Base-by-base conservation (phyloP, 2,329 filamentous ascomycete genomes). In the Calonectria pseudoturangicola region DNA sequence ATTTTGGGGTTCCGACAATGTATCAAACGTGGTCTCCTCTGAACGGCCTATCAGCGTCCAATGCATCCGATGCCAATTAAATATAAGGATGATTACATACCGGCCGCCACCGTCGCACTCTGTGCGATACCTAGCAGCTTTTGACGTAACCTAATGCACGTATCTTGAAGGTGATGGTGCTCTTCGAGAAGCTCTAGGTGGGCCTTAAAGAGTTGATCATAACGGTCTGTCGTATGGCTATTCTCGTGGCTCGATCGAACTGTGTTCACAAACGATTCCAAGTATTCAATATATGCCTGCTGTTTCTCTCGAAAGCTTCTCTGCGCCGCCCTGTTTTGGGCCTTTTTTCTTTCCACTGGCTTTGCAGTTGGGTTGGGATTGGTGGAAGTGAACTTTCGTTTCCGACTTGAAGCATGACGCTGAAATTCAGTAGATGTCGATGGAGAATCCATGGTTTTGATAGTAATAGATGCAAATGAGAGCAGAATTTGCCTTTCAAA, bases 281-380 rank as follows among this genome's bases (percentile, higher is more conserved):
- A 15, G 28, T 66, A 66, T 36, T 66, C 28, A 27, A 66, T 27
- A 13, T 50, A 39, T 13, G 45, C 47, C 33, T 66, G 63, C 12
- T 66, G 63, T 30, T 66, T 66, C n/a, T 66, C 63, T 7, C 47
- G 63, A 12, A 66, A 66, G 16, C 63, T 66, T 21, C 47, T 51
- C 15, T 66, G 63, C 2, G 63, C 63, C 15, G 33, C 63, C 7
- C 63, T 33, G 15, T 66, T 66, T 21, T 66, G 63, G 4, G 63
- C 63, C 15, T 50, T 48, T 27, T 66, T 54, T 15, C 36, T 50
- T 7, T 51, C 63, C 18, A 25, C 54, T 7, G 54, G 54, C 18
- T 36, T 54, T 13, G 28, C 30, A 9, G 30, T 33, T 33, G 30
- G 30, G 9, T 33, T 33, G 30, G 30, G 30, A 33, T 33, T 33